Percentiles rank a stretch among this genome's conserved stretches.
phyloP scores from a whole-genome alignment of 148 eudicot species.

The Silene uniflora region DNA sequence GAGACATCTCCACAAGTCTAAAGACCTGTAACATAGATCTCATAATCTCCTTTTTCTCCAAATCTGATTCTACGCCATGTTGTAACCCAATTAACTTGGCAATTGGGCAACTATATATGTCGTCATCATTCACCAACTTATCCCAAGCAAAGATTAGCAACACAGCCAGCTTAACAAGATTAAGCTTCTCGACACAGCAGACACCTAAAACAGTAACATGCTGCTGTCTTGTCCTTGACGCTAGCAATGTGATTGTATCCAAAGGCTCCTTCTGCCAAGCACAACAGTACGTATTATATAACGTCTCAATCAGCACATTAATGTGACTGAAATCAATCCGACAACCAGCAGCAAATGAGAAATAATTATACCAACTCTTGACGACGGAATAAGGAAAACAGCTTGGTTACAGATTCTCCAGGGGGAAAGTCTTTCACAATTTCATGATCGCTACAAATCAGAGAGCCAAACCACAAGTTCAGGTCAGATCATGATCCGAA shows the following conservation, averaged over 20 bases:
- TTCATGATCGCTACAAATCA: background rate
- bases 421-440: background rate
- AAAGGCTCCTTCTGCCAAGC: background rate
- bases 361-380: background rate
- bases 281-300: background rate
- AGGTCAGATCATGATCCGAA: no score
- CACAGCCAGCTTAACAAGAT: constrained; percentile 8
- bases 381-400: background rate
- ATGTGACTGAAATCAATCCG: background rate
- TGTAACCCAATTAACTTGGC: background rate
- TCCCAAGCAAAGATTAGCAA: background rate
- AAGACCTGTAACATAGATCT: background rate
- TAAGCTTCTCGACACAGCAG: background rate
- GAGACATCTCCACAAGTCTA: background rate
- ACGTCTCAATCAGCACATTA: background rate
- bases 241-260: background rate
- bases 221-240: background rate
- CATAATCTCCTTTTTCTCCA: background rate
- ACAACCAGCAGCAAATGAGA: background rate
- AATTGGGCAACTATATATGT: background rate
- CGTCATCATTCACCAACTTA: background rate
- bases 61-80: background rate
- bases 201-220: background rate
- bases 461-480: background rate
- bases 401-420: background rate